These are phyloP conservation scores for Biscogniauxia mediterranea DNA, from an alignment of 2,329 filamentous ascomycete species.

Conservation along the genomic window DNA sequence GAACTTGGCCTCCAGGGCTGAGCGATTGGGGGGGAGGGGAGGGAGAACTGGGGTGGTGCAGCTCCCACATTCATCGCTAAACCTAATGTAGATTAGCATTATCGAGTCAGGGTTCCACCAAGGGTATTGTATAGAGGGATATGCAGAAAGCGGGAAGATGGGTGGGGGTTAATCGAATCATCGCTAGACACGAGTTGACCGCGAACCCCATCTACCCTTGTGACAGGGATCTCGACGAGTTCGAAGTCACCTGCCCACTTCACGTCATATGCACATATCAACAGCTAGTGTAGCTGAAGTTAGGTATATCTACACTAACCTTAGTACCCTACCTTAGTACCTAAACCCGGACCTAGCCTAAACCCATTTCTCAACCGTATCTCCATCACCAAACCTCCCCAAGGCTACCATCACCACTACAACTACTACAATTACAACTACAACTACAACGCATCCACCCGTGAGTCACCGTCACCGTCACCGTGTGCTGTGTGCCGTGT, in stretches of 20 bases:
- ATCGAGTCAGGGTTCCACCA: too few species aligned
- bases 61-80: too few species aligned
- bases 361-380: not conserved
- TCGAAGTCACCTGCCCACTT: not conserved
- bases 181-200: not conserved
- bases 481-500: slow-evolving; percentile 1
- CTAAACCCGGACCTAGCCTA: not conserved
- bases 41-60: too few species aligned
- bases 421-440: not conserved
- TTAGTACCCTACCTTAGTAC: too few species aligned
- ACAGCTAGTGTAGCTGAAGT: not conserved
- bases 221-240: not conserved
- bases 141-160: too few species aligned
- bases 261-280: not conserved
- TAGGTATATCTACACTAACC: too few species aligned
- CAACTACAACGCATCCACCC: not conserved
- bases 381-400: not conserved
- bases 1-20: too few species aligned
- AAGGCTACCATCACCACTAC: not conserved
- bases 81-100: too few species aligned
- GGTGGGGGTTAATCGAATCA: not conserved
- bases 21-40: too few species aligned
- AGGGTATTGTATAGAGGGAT: too few species aligned
- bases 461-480: not conserved
- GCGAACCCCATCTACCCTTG: not conserved